Evolutionary conservation across 441 rosid species (phyloP).

Genomic region (Populus trichocarpa): DNA sequence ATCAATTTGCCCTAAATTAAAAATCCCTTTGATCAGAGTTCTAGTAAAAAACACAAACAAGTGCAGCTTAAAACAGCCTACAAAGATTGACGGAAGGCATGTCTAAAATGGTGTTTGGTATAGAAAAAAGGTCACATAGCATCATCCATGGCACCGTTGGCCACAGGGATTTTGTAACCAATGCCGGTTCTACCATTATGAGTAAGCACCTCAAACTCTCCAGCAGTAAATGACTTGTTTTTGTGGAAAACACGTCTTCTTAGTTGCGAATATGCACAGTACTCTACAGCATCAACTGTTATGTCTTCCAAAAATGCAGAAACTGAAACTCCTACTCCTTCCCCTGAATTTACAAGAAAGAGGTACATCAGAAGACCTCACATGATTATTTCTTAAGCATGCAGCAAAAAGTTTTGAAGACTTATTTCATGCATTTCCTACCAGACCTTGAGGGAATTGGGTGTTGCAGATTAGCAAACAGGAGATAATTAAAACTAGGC

Average conservation of each 20-base stretch:
- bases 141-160: conserved; percentile 8
- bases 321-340: conserved; percentile 71
- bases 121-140: neutral
- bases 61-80: neutral
- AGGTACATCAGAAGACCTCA: neutral
- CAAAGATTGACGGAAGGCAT: neutral
- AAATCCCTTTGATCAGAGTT: neutral
- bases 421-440: neutral
- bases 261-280: conserved; percentile 60
- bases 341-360: conserved; percentile 46
- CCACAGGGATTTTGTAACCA: conserved; percentile 9
- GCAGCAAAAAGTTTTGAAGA: neutral
- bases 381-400: neutral
- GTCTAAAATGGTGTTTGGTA: neutral
- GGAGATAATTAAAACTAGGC: neutral
- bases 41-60: neutral
- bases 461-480: neutral
- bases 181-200: conserved; percentile 34
- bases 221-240: conserved; percentile 31
- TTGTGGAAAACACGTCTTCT: conserved; percentile 37
- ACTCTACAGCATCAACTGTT: conserved; percentile 52
- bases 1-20: neutral
- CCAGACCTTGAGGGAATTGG: too few relatives aligned
- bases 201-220: conserved; percentile 45
- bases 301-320: conserved; percentile 46